A percentile compares a stretch with the other conserved stretches of the same genome.
Conservation (phyloP, 164 flowering plant genomes). For the Magnolia kwangsiensis region DNA sequence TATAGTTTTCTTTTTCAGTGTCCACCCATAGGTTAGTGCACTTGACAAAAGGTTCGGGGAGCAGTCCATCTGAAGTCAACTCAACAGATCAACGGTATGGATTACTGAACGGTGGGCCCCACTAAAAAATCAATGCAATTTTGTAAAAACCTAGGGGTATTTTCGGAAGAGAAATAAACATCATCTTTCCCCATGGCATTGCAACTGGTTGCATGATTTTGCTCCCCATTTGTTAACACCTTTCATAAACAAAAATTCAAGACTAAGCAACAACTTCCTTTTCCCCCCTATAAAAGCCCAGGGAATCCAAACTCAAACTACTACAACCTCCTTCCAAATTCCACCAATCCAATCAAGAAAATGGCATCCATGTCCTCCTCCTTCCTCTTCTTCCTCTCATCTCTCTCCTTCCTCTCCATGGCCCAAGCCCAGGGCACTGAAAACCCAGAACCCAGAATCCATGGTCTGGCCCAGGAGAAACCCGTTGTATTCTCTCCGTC, state of each 20-base stretch:
- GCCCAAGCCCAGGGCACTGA: slow-evolving; percentile 30
- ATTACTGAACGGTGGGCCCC: too few species aligned
- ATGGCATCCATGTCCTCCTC: slow-evolving; percentile 22
- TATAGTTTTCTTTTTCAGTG: too few species aligned
- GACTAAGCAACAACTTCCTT: slow-evolving; percentile 45
- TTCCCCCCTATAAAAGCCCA: slow-evolving; percentile 38
- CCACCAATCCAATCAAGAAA: neutral
- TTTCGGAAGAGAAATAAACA: neutral
- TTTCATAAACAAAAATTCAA: slow-evolving; percentile 29
- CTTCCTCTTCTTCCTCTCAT: slow-evolving; percentile 28
- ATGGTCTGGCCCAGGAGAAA: slow-evolving; percentile 51
- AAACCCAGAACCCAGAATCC: slow-evolving; percentile 35
- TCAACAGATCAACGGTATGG: too few species aligned
- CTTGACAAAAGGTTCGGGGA: too few species aligned
- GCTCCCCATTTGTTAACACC: slow-evolving; percentile 17
- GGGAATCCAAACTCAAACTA: slow-evolving; percentile 6
- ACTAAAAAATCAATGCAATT: too few species aligned
- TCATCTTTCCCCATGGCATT: neutral
- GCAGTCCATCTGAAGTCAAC: too few species aligned
- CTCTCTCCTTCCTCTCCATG: slow-evolving; percentile 27
- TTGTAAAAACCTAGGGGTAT: too few species aligned
- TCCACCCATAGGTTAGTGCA: too few species aligned
- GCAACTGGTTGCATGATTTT: slow-evolving; percentile 29
- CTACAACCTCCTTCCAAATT: neutral
- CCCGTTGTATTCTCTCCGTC: slow-evolving; percentile 62